phyloP scores from a whole-genome alignment of 179 eudicot species.

The Vitellaria paradoxa region DNA sequence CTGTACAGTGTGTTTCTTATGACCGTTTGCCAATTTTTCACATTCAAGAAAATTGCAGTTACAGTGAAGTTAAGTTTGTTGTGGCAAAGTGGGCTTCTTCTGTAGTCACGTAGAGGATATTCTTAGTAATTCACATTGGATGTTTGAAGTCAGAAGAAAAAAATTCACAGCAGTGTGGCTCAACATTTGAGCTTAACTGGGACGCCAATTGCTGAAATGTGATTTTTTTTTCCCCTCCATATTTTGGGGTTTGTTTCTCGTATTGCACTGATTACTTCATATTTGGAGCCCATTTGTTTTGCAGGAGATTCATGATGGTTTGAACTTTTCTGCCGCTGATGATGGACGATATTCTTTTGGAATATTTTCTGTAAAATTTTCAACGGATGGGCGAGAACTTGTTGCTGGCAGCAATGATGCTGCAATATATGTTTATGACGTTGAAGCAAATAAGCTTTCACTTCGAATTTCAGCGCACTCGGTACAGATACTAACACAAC shows the following conservation, averaged over 20 bases:
- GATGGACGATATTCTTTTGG: slow-evolving; percentile 56
- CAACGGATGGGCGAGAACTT: slow-evolving; percentile 85
- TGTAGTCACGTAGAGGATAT: no score
- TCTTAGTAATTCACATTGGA: no score
- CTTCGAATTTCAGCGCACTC: slow-evolving; percentile 65
- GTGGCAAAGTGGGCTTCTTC: no score
- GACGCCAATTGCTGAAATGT: background rate
- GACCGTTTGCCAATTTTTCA: no score
- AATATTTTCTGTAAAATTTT: slow-evolving; percentile 82
- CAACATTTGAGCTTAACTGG: background rate
- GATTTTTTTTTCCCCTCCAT: background rate
- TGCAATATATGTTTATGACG: slow-evolving; percentile 76
- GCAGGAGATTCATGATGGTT: slow-evolving; percentile 92
- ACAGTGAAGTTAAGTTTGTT: no score
- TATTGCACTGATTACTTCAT: background rate
- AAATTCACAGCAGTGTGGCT: background rate
- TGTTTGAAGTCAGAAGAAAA: background rate
- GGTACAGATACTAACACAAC: slow-evolving; percentile 31
- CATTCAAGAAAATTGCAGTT: no score
- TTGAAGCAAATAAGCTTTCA: slow-evolving; percentile 49
- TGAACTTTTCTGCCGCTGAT: slow-evolving; percentile 57
- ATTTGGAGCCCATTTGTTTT: slow-evolving; percentile 4
- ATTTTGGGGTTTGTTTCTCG: background rate
- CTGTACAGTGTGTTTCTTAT: no score
- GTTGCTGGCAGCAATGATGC: slow-evolving; percentile 77